Evolutionary conservation across 768 basidiomycete species (phyloP), one percentile per base, ranked within the genome.

Genomic region (Pleurotus tuoliensis): DNA sequence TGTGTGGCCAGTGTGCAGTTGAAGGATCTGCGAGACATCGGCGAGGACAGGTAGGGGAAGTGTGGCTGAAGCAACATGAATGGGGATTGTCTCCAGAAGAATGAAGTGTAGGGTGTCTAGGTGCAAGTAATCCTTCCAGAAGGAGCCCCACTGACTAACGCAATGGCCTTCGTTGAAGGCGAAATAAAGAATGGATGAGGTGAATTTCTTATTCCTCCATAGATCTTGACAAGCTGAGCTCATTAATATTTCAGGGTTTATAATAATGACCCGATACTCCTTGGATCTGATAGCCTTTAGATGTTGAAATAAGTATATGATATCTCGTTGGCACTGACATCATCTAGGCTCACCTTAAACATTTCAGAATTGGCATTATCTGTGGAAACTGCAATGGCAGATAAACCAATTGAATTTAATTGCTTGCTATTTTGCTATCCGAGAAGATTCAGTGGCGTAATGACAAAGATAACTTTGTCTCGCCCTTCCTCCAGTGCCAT

Each of bases 111-210:
- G 40, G 1, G 54, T 56, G 4, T 61, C 62, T 1, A 71, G 24
- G 7, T 64, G 50, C 20, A 37, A 47, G 55, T 76, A 79, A n/a
- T 73, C 69, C 3, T 63, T 62, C 0, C 72, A 60, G 58, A 79
- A 78, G 6, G 44, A 54, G 0, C 66, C 67, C 76, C 76, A 76
- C 44, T 67, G 61, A 13, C 64, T 71, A 15, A 74, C 65, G 50
- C 74, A 75, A 44, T 78, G 76, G 0, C 63, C 75, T 59, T 78
- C 73, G 55, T 78, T 74, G 34, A 74, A 64, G 4, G n/a, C n/a
- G n/a, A n/a, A n/a, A 67, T 63, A 15, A 73, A 54, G 58, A 62
- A 61, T n/a, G n/a, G 15, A 74, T 6, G 55, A 48, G 5, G 58
- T 61, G 55, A 70, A 70, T 12, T 16, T 18, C 1, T 48, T n/a